Percentiles rank a stretch among this genome's conserved stretches.
Evolutionary conservation across 192 early-diverging fungal species (phyloP).

Genomic region (Rhizoclosmatium globosum): DNA sequence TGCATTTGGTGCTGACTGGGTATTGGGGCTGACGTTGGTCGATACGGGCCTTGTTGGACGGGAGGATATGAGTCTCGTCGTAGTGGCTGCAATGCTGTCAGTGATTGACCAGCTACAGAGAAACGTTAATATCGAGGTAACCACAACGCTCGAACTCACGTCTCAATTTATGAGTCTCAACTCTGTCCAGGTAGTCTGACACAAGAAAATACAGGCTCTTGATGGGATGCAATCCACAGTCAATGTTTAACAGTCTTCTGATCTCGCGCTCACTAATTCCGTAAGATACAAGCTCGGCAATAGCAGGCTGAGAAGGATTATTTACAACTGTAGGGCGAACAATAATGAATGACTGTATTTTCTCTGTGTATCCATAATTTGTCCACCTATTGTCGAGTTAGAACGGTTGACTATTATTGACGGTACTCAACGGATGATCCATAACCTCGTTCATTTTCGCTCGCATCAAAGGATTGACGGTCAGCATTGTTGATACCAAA

Average conservation of each 20-base stretch:
- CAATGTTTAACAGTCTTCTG: constrained; percentile 21
- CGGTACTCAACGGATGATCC: constrained; percentile 35
- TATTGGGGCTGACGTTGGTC: constrained; percentile 5
- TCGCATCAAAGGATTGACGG: constrained; percentile 30
- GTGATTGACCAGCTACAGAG: not conserved
- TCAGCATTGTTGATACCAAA: constrained; percentile 50
- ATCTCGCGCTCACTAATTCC: constrained; percentile 40
- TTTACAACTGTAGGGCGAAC: constrained; percentile 31
- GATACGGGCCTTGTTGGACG: not conserved
- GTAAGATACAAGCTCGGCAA: constrained; percentile 39
- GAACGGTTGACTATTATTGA: constrained; percentile 52
- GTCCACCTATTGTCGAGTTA: constrained; percentile 56
- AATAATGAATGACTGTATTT: constrained; percentile 15
- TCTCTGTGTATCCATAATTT: constrained; percentile 52
- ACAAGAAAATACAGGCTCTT: constrained; percentile 44
- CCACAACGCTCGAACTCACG: not conserved
- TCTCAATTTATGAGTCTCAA: constrained; percentile 3
- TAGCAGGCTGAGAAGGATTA: constrained; percentile 13
- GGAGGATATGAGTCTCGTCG: not conserved
- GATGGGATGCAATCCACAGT: constrained; percentile 47
- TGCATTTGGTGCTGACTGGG: not conserved
- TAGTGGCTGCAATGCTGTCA: constrained; percentile 10
- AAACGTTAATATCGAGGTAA: not conserved
- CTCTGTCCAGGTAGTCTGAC: constrained; percentile 25
- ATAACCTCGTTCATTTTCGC: constrained; percentile 41